Evolutionary conservation across 1,139 yeast genomes (phyloP).

Genomic region (Yamadazyma atlantica): DNA sequence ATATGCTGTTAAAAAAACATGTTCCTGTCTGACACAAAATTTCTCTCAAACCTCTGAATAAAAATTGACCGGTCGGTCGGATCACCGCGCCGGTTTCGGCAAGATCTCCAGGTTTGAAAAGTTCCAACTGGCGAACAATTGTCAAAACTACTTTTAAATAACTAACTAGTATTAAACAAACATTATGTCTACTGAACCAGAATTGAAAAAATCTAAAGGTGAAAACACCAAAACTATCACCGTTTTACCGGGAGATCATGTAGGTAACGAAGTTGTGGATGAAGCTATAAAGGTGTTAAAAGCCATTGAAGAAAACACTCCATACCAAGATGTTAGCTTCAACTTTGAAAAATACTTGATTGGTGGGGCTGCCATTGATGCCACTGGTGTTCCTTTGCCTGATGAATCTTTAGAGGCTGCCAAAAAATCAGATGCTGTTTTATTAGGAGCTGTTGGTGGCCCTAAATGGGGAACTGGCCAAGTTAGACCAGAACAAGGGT

Average conservation of each 20-base stretch:
- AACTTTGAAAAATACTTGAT: conserved; percentile 80
- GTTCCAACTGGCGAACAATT: not conserved
- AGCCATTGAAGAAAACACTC: conserved; percentile 68
- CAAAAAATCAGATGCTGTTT: conserved; percentile 85
- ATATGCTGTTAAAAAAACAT: too few relatives aligned
- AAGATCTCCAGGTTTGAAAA: conserved; percentile 5
- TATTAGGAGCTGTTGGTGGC: conserved; percentile 97
- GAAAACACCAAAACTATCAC: conserved; percentile 69
- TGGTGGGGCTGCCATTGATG: conserved; percentile 98
- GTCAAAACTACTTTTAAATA: conserved; percentile 15
- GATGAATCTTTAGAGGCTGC: conserved; percentile 85
- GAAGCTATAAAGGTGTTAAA: conserved; percentile 91
- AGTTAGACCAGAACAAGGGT: conserved; percentile 97
- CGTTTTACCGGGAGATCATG: conserved; percentile 94
- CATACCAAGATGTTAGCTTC: conserved; percentile 57
- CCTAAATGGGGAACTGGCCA: conserved; percentile 97
- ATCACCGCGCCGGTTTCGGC: conserved; percentile 5
- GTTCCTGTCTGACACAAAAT: not conserved
- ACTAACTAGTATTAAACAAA: too few relatives aligned
- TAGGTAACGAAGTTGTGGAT: conserved; percentile 82
- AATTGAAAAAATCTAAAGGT: conserved; percentile 11
- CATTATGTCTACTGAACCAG: conserved; percentile 15
- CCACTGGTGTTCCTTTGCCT: conserved; percentile 91
- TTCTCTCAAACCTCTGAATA: not conserved
- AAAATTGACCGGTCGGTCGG: not conserved